These are phyloP conservation scores for Galium porrigens DNA, from an alignment of 305 asterid genomes.

Conservation along the genomic window DNA sequence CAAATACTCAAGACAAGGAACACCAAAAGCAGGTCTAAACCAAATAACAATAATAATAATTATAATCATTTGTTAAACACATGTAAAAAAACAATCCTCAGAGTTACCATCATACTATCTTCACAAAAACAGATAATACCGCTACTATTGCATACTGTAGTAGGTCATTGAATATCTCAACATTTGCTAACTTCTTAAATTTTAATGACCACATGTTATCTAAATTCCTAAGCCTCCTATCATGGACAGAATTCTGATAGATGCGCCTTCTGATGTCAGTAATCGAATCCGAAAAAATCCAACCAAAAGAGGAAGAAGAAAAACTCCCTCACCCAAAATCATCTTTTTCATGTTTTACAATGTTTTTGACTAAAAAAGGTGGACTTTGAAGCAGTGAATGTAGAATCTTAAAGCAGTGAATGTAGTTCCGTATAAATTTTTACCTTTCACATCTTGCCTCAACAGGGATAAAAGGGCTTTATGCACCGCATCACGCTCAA, in stretches of 20 bases:
- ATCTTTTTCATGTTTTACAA: not conserved
- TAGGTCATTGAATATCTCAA: too few species aligned
- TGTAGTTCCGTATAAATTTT: not conserved
- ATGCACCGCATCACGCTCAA: slow-evolving; percentile 93
- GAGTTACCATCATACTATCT: too few species aligned
- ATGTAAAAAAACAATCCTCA: too few species aligned
- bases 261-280: too few species aligned
- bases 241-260: too few species aligned
- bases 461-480: slow-evolving; percentile 79
- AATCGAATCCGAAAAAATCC: too few species aligned
- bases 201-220: not conserved
- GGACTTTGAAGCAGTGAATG: not conserved
- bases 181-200: not conserved
- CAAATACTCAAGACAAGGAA: not conserved
- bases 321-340: not conserved
- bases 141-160: too few species aligned
- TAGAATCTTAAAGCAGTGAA: not conserved
- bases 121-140: too few species aligned
- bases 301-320: too few species aligned
- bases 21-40: not conserved
- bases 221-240: not conserved
- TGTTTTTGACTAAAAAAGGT: too few species aligned
- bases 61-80: too few species aligned
- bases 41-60: not conserved
- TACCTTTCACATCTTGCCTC: slow-evolving; percentile 90